Evolutionary conservation across 208 protist genomes (phyloP).

Genomic region (Leishmania major): DNA sequence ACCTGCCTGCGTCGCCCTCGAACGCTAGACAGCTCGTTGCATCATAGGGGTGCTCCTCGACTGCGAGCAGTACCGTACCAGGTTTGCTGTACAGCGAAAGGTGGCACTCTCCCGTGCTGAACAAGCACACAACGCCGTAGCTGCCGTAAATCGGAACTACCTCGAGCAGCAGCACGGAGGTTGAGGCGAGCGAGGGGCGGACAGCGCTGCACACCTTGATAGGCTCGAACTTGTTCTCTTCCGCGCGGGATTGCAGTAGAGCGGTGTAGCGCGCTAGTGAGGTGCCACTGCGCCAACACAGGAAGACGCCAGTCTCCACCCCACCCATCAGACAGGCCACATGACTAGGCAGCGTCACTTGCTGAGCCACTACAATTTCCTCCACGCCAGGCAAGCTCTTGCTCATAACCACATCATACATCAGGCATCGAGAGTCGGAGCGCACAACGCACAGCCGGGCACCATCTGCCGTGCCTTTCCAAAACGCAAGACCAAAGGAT

Average conservation of each 20-base stretch:
- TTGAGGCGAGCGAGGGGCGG: neutral
- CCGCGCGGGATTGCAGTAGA: slow-evolving; percentile 14
- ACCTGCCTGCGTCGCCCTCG: slow-evolving; percentile 8
- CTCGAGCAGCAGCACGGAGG: slow-evolving; percentile 30
- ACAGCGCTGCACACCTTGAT: slow-evolving; percentile 4
- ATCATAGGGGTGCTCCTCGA: slow-evolving; percentile 37
- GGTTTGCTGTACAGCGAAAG: slow-evolving; percentile 22
- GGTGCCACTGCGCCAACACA: slow-evolving; percentile 22
- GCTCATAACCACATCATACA: slow-evolving; percentile 32
- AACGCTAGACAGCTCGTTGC: slow-evolving; percentile 46
- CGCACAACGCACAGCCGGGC: slow-evolving; percentile 27
- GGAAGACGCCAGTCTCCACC: slow-evolving; percentile 9
- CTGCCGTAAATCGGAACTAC: slow-evolving; percentile 23
- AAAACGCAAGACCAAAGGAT: slow-evolving; percentile 22
- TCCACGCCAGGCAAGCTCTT: slow-evolving; percentile 1
- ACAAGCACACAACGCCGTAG: slow-evolving; percentile 35
- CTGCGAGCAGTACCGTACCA: slow-evolving; percentile 27
- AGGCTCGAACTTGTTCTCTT: slow-evolving; percentile 11
- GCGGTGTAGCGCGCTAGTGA: slow-evolving; percentile 13
- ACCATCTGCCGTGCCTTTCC: slow-evolving; percentile 21
- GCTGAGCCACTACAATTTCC: slow-evolving; percentile 19
- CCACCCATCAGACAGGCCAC: slow-evolving; percentile 21
- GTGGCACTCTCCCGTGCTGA: slow-evolving; percentile 40
- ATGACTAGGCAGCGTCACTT: slow-evolving; percentile 20
- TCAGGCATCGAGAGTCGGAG: slow-evolving; percentile 31